These are phyloP conservation scores for Rhynchospora pubera DNA, from an alignment of 176 grass and related monocot species.

Conservation along the genomic window DNA sequence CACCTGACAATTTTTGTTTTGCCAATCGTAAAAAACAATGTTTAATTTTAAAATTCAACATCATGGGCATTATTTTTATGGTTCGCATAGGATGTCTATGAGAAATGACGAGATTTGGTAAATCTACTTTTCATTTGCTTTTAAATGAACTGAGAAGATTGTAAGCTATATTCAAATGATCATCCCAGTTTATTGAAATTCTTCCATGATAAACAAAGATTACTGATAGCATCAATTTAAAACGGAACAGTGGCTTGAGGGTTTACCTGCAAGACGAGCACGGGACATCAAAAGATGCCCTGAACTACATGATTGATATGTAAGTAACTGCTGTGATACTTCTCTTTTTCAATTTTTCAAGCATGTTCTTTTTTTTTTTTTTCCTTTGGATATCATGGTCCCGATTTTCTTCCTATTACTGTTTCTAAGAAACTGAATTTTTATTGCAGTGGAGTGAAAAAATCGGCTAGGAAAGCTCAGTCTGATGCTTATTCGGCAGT, in stretches of 20 bases:
- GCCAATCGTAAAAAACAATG: too few relatives aligned
- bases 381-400: not conserved
- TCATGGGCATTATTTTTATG: too few relatives aligned
- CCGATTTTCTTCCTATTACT: not conserved
- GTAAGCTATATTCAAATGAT: too few relatives aligned
- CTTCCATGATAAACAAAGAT: not conserved
- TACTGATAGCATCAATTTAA: slow-evolving; percentile 25
- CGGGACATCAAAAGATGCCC: slow-evolving; percentile 66
- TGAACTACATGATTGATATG: slow-evolving; percentile 80
- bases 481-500: slow-evolving; percentile 80
- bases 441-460: slow-evolving; percentile 59
- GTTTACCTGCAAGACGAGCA: slow-evolving; percentile 79
- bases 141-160: too few relatives aligned
- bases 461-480: slow-evolving; percentile 42
- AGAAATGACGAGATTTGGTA: too few relatives aligned
- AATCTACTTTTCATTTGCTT: too few relatives aligned
- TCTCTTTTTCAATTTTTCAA: not conserved
- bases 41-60: too few relatives aligned
- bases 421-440: not conserved
- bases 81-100: too few relatives aligned
- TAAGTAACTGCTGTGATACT: slow-evolving; percentile 6
- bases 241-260: slow-evolving; percentile 67
- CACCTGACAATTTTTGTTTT: too few relatives aligned
- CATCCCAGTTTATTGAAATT: not conserved
- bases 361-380: not conserved